Base-by-base conservation (phyloP, 140 eudicot species). In the Senecio squalidus region DNA sequence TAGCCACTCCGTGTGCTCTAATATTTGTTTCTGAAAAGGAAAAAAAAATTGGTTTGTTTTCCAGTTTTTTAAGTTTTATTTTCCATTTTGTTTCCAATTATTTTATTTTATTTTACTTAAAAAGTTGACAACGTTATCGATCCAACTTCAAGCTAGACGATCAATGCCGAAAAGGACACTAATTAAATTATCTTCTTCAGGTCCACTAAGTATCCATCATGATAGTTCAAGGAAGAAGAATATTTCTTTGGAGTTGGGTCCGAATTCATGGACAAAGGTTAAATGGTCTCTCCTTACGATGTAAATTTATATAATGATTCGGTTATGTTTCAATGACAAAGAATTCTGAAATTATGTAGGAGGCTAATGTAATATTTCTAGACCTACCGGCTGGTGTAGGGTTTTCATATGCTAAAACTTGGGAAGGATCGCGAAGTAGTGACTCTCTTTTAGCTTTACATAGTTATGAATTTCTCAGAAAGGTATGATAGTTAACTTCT, bases 381-480 rank as follows among this genome's bases (percentile, higher is more conserved):
- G 71, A 65, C 26, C 43, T 55, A 52, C 71, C 62, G 1, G 71
- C 33, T 26, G 71, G 71, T 16, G 48, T 21, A 15, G 71, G 71
- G 62, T 65, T 65, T 34, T 55, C 71, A 1, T 65, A 65, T 65
- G 36, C 62, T 39, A 39, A 6, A 38, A 52, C 62, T 17, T 65
- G 17, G 13, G 54, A 65, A 52, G 71, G 29, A 39, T 65, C 62
- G 1, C 38, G 13, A 27, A 65, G 62, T n/a, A 40, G 71, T 17
- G 71, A 65, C 26, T 25, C 62, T 30, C 6, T 14, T 39, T 4
- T 53, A 52, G 39, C 71, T 65, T 53, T 20, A 3, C 62, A 65
- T 5, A 29, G 22, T 39, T 65, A 65, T 38, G 43, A 65, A 4
- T 65, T 65, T 43, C 28, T 65, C 16, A 21, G 9, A 39, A 65